phyloP scores from a whole-genome alignment of 1,139 yeast species.

The Saccharomyces hybrid region DNA sequence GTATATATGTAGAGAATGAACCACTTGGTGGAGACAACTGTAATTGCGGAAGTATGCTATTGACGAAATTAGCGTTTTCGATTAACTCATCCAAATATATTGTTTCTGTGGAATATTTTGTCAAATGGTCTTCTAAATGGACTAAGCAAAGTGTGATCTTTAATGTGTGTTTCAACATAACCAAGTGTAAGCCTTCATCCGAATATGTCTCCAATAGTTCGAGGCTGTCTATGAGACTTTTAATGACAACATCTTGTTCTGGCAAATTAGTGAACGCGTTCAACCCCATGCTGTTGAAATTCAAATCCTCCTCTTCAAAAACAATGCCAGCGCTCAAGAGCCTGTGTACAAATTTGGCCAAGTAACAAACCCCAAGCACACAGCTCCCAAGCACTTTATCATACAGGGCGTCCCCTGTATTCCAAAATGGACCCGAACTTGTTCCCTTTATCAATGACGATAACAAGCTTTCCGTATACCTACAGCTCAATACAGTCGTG shows the following conservation, averaged over 20 bases:
- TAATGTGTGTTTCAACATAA: conserved; percentile 11
- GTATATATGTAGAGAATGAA: conserved; percentile 47
- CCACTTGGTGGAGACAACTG: conserved; percentile 32
- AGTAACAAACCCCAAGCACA: conserved; percentile 45
- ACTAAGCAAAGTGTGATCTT: conserved; percentile 15
- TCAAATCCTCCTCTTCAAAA: conserved; percentile 70
- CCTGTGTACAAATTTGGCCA: conserved; percentile 43
- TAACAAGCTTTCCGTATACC: conserved; percentile 44
- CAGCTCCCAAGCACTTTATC: conserved; percentile 44
- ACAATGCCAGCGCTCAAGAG: conserved; percentile 52
- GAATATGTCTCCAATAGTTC: background rate
- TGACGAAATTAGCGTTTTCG: conserved; percentile 5
- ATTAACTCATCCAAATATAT: conserved; percentile 11
- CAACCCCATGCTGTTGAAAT: conserved; percentile 53
- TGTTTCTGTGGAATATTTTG: conserved; percentile 10
- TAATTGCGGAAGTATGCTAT: background rate
- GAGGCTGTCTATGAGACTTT: background rate
- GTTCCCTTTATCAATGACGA: background rate
- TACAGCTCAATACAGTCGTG: conserved; percentile 56
- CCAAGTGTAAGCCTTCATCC: background rate
- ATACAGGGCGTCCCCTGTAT: conserved; percentile 32
- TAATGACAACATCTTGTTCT: conserved; percentile 3
- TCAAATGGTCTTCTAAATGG: conserved; percentile 12
- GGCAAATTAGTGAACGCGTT: conserved; percentile 27
- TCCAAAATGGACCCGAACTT: background rate